These are phyloP conservation scores for Lactarius hatsudake DNA, from an alignment of 768 basidiomycete species.

Conservation along the genomic window DNA sequence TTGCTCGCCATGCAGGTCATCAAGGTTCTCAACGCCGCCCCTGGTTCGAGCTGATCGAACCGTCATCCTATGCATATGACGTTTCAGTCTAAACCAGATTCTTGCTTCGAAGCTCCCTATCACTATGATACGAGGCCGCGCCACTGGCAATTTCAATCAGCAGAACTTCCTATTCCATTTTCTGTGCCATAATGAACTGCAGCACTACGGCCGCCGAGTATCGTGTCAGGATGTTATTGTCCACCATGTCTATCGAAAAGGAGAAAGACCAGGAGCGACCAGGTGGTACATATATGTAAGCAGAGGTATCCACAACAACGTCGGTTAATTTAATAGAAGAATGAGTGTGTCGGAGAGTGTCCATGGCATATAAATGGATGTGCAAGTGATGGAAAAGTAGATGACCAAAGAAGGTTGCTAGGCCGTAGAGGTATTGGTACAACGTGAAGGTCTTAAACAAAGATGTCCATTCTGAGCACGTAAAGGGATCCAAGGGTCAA, in stretches of 20 bases:
- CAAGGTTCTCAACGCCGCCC: conserved; percentile 3
- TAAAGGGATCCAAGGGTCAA: not conserved
- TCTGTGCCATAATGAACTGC: not conserved
- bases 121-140: not conserved
- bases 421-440: conserved; percentile 11
- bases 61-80: not conserved
- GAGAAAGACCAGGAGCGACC: not conserved
- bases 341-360: not conserved
- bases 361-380: not conserved
- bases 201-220: not conserved
- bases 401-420: not conserved
- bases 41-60: not conserved
- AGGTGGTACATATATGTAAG: not conserved
- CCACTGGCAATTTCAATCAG: not conserved
- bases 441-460: conserved; percentile 1
- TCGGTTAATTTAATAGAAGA: not conserved
- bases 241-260: not conserved
- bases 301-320: conserved; percentile 8
- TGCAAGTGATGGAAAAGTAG: not conserved
- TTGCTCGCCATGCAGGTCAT: not conserved
- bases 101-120: not conserved
- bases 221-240: not conserved
- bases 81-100: not conserved
- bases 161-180: not conserved
- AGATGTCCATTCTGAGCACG: conserved; percentile 10